A percentile compares a stretch with the other conserved stretches of the same genome.
Evolutionary conservation across 2,329 filamentous ascomycete genomes (phyloP).

Genomic region (Ophiosphaerella herpotricha): DNA sequence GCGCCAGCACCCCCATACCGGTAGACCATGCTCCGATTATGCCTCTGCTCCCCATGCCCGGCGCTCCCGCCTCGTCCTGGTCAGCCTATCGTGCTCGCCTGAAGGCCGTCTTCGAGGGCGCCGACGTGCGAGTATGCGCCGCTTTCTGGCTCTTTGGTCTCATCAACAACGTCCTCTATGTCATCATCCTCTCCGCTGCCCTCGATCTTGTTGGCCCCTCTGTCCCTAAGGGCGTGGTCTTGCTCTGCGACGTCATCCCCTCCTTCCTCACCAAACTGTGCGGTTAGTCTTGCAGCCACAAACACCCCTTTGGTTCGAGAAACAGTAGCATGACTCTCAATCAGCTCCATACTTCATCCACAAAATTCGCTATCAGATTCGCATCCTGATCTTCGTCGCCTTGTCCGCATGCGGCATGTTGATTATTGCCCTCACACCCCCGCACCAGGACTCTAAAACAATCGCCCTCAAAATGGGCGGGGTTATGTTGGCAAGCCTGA

Average conservation of each 20-base stretch:
- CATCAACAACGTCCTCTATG: constrained; percentile 98
- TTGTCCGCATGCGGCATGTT: constrained; percentile 87
- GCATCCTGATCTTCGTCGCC: constrained; percentile 73
- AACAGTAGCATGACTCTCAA: too few relatives aligned
- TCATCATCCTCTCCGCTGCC: constrained; percentile 92
- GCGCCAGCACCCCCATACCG: too few relatives aligned
- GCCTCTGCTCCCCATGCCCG: constrained; percentile 59
- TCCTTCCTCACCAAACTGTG: constrained; percentile 86
- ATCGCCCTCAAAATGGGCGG: constrained; percentile 79
- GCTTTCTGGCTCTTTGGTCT: constrained; percentile 95
- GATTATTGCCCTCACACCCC: constrained; percentile 78
- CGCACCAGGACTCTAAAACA: constrained; percentile 59
- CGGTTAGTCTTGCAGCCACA: constrained; percentile 1
- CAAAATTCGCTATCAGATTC: constrained; percentile 75
- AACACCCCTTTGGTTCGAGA: too few relatives aligned
- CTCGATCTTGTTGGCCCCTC: constrained; percentile 88
- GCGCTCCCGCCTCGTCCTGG: constrained; percentile 69
- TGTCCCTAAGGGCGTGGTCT: constrained; percentile 87
- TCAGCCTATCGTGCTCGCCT: constrained; percentile 72
- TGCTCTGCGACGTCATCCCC: constrained; percentile 90
- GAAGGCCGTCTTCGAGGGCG: constrained; percentile 65
- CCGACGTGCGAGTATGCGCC: constrained; percentile 71
- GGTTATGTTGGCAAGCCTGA: constrained; percentile 81
- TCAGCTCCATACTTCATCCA: constrained; percentile 90
- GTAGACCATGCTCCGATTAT: constrained; percentile 12